Base-by-base conservation (phyloP, 805 yeast species). In the Metschnikowia arizonensis region DNA sequence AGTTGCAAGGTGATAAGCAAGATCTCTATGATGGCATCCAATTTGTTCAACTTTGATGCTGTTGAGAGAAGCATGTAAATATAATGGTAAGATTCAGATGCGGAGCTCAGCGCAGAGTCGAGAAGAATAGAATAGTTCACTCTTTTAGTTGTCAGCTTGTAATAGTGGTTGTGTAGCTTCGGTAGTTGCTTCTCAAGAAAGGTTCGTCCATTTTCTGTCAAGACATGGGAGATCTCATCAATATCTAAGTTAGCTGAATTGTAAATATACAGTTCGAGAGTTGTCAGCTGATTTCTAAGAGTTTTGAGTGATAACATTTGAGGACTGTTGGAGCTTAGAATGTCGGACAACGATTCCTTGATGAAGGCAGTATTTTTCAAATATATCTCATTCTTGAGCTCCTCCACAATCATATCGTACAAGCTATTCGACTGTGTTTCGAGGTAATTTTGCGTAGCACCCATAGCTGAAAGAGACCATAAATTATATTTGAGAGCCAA, bases 361-460 rank as follows among this genome's bases (percentile, higher is more conserved):
- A 49, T 33, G 35, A 42, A 30, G 45, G 35, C 39, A 21, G 36
- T 6, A 47, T 33, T 50, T 53, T 79, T 81, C 33, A 84, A 68
- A 55, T 83, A 87, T n/a, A 86, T 67, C 45, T 86, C 83, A 38
- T 73, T 76, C 47, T 79, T 82, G 33, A 88, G 65, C 56, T 89
- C 96, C 50, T 86, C 95, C n/a, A 86, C 68, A 15, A 90, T 68
- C 50, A 79, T 78, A 38, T 83, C 88, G 56, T 84, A 83, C 24
- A 90, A 66, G 33, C 76, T 74, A 46, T 78, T 79, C 12, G 77
- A 73, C 50, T 82, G 89, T 2, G 68, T 58, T 40, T 78, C 77
- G 14, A 84, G 65, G 50, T 77, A 78, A 34, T 66, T 73, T 46
- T 74, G 78, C 5, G 79, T 63, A 11, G 78, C 67, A 11, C 60